Evolutionary conservation across 306 rosid genomes (phyloP).

Genomic region (Trifolium dubium): DNA sequence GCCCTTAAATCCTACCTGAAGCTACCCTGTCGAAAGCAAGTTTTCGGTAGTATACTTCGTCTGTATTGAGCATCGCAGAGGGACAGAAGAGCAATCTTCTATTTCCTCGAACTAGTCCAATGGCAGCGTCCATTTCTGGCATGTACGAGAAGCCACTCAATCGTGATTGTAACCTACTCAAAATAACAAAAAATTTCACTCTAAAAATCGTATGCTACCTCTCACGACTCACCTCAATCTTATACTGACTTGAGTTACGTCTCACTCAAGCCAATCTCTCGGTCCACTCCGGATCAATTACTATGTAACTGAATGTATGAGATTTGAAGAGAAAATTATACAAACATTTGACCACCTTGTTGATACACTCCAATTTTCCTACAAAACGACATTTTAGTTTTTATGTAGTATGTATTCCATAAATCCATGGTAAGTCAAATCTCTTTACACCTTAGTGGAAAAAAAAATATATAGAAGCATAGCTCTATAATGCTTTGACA

Average conservation of each 20-base stretch:
- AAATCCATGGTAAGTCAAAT: conserved; percentile 44
- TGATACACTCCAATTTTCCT: neutral
- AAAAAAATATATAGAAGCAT: conserved; percentile 23
- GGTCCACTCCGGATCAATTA: neutral
- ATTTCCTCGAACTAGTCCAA: too few relatives aligned
- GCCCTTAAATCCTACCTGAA: too few relatives aligned
- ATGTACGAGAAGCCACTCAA: too few relatives aligned
- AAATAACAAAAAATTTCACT: too few relatives aligned
- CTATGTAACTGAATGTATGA: neutral
- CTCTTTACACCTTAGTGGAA: conserved; percentile 48
- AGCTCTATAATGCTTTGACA: conserved; percentile 39
- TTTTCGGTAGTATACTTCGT: too few relatives aligned
- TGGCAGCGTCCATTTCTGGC: too few relatives aligned
- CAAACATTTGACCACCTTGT: neutral
- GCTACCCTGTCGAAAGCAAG: too few relatives aligned
- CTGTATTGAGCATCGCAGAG: too few relatives aligned
- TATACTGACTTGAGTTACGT: neutral
- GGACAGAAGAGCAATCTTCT: too few relatives aligned
- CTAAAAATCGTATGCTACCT: too few relatives aligned
- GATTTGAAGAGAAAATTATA: neutral
- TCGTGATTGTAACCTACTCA: too few relatives aligned
- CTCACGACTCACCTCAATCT: too few relatives aligned
- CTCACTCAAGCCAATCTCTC: neutral
- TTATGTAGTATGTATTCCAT: conserved; percentile 38
- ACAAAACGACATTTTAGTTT: conserved; percentile 29